Conservation (phyloP, 1,139 yeast genomes). For the Suzukiozyma palmioleophila region DNA sequence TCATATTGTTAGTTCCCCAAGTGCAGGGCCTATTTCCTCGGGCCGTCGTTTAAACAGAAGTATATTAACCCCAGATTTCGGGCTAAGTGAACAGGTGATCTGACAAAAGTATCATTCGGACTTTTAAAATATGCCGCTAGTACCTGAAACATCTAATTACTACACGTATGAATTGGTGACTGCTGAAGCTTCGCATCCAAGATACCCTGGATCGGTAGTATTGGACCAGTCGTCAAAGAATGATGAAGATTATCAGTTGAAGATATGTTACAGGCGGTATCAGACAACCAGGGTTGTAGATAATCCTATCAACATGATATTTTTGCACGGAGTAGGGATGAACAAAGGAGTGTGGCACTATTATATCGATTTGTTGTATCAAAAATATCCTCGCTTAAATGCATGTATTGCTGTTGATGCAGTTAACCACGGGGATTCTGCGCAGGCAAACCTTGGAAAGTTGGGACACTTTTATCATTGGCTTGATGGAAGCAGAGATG, state of each 20-base stretch:
- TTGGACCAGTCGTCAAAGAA: slow-evolving; percentile 15
- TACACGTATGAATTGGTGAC: slow-evolving; percentile 9
- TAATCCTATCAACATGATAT: slow-evolving; percentile 45
- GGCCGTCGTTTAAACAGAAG: no score
- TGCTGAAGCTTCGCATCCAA: slow-evolving; percentile 27
- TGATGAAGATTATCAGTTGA: slow-evolving; percentile 24
- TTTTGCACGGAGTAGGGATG: slow-evolving; percentile 71
- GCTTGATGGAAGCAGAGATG: slow-evolving; percentile 63
- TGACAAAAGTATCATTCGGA: no score
- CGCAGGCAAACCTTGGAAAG: slow-evolving; percentile 44
- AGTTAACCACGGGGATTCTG: slow-evolving; percentile 66
- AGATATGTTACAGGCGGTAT: slow-evolving; percentile 34
- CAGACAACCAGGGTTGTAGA: slow-evolving; percentile 14
- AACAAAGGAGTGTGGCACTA: slow-evolving; percentile 60
- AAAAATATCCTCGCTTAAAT: slow-evolving; percentile 18
- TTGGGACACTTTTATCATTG: slow-evolving; percentile 54
- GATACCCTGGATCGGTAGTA: slow-evolving; percentile 25
- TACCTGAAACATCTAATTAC: slow-evolving; percentile 9
- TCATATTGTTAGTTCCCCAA: no score
- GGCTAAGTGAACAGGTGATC: no score
- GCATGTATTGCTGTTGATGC: slow-evolving; percentile 49
- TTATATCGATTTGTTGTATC: slow-evolving; percentile 43
- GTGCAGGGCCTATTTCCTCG: no score
- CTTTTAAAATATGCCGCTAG: slow-evolving; percentile 8
- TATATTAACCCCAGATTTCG: no score